phyloP scores from a whole-genome alignment of 2,329 filamentous ascomycete species.

The Diaporthe eres region DNA sequence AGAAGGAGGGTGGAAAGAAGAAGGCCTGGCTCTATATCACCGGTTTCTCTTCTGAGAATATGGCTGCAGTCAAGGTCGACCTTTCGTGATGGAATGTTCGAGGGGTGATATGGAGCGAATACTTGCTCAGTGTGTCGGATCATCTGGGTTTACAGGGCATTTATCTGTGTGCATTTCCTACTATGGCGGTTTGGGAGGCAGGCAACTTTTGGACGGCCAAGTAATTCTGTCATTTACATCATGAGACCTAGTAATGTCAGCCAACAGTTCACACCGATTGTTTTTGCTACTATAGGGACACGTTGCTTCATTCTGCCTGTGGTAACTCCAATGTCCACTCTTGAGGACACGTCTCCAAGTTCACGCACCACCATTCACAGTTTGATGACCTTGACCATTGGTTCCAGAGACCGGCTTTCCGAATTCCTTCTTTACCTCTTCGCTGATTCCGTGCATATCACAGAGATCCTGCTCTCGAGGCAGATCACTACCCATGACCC shows the following conservation, averaged over 20 bases:
- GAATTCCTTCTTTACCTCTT: conserved; percentile 28
- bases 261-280: neutral
- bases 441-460: conserved; percentile 30
- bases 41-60: conserved; percentile 64
- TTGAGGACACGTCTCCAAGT: neutral
- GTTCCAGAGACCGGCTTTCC: neutral
- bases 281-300: neutral
- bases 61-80: conserved; percentile 67
- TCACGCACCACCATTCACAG: neutral
- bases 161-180: neutral
- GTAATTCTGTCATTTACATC: neutral
- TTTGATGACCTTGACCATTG: neutral
- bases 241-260: too few species aligned
- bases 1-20: conserved; percentile 57
- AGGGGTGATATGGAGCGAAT: neutral
- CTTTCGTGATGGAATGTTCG: conserved; percentile 48
- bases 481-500: conserved; percentile 26
- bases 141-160: neutral
- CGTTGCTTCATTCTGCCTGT: neutral
- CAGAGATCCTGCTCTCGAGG: conserved; percentile 14
- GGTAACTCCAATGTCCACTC: neutral
- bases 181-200: too few species aligned
- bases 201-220: neutral
- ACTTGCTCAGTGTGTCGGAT: neutral
- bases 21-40: conserved; percentile 71